A percentile compares a stretch with the other conserved stretches of the same genome.
Evolutionary conservation across 306 rosid genomes (phyloP).

Genomic region (Pterocarpus santalinus): DNA sequence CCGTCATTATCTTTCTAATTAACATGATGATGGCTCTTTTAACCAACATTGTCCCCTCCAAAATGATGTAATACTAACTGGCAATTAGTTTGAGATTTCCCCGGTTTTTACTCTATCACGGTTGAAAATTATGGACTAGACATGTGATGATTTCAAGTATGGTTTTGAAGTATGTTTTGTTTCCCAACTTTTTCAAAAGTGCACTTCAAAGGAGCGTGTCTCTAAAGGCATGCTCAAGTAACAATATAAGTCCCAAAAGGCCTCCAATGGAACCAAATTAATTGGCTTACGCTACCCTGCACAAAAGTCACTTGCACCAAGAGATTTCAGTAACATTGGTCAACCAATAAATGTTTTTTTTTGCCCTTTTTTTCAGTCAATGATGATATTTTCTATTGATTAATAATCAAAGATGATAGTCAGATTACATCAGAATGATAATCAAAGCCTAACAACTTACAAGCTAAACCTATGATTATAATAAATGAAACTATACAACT

Average conservation of each 20-base stretch:
- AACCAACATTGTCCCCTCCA: slow-evolving; percentile 52
- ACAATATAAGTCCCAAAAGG: slow-evolving; percentile 25
- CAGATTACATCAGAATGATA: too few species aligned
- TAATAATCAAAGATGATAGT: too few species aligned
- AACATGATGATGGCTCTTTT: slow-evolving; percentile 58
- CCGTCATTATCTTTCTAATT: slow-evolving; percentile 54
- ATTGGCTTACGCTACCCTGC: slow-evolving; percentile 19
- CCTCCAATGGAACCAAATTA: slow-evolving; percentile 20
- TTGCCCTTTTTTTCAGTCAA: too few species aligned
- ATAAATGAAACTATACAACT: too few species aligned
- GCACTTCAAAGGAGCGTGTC: slow-evolving; percentile 8
- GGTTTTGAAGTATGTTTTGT: slow-evolving; percentile 2
- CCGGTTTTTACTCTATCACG: slow-evolving; percentile 37
- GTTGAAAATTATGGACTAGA: slow-evolving; percentile 38
- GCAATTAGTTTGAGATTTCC: slow-evolving; percentile 33
- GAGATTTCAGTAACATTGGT: background rate
- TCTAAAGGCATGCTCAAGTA: slow-evolving; percentile 39
- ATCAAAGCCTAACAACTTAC: too few species aligned
- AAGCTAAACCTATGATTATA: too few species aligned
- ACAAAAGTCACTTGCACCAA: slow-evolving; percentile 23
- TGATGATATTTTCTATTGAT: too few species aligned
- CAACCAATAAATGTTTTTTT: background rate
- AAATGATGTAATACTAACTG: slow-evolving; percentile 43
- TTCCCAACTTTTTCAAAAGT: slow-evolving; percentile 6
- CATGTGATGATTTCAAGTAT: slow-evolving; percentile 41